Evolutionary conservation across 352 stramenopile species (phyloP).

Genomic region (Saprolegnia diclina): DNA sequence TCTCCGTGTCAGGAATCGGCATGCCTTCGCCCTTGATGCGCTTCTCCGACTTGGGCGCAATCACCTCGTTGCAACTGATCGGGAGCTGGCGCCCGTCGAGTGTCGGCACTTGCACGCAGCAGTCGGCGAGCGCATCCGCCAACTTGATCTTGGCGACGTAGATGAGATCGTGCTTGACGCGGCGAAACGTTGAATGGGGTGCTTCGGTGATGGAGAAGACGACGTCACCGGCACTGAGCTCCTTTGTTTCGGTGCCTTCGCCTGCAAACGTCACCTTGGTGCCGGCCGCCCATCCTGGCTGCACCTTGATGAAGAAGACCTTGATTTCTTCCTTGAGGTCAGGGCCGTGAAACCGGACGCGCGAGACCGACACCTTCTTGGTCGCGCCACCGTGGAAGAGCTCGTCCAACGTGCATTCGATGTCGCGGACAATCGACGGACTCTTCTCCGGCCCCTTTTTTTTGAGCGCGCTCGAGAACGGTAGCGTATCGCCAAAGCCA

Average conservation of each 20-base stretch:
- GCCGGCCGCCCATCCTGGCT: constrained; percentile 91
- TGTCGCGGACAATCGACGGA: constrained; percentile 54
- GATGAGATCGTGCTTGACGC: constrained; percentile 90
- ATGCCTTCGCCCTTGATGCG: constrained; percentile 94
- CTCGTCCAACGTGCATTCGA: constrained; percentile 87
- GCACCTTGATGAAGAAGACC: constrained; percentile 86
- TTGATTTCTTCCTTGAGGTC: constrained; percentile 73
- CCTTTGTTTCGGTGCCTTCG: constrained; percentile 86
- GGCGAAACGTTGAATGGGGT: constrained; percentile 78
- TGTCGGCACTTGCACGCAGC: constrained; percentile 91
- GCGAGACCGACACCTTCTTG: constrained; percentile 83
- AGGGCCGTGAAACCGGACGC: constrained; percentile 53
- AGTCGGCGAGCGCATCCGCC: constrained; percentile 93
- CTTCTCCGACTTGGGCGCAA: constrained; percentile 86
- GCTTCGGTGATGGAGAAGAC: constrained; percentile 89
- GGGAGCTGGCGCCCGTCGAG: constrained; percentile 92
- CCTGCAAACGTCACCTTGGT: constrained; percentile 95
- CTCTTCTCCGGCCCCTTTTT: constrained; percentile 76
- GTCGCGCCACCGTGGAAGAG: constrained; percentile 81
- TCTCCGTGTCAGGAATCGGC: constrained; percentile 58
- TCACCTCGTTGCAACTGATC: constrained; percentile 91
- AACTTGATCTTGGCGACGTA: constrained; percentile 92
- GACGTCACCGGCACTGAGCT: constrained; percentile 91
- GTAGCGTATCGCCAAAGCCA: constrained; percentile 80
- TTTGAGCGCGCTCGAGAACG: constrained; percentile 69